Conservation (phyloP, 805 yeast genomes). For the Cyberlindnera xishuangbannaensis region DNA sequence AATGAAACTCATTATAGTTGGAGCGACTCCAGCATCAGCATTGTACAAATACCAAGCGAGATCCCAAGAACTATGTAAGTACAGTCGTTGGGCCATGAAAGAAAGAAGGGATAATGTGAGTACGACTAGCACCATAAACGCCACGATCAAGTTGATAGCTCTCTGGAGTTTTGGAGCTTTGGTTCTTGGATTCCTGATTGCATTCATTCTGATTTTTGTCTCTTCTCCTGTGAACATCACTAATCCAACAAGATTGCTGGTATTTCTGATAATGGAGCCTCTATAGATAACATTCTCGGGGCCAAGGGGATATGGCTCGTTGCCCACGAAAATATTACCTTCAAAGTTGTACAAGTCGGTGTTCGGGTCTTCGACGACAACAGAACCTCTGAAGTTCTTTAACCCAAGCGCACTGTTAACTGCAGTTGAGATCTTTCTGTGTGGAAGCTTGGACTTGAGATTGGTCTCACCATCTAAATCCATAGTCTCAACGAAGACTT, state of each 20-base stretch:
- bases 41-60: conserved; percentile 69
- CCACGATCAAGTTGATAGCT: conserved; percentile 75
- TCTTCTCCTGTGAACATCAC: conserved; percentile 95
- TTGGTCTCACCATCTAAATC: conserved; percentile 98
- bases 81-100: conserved; percentile 67
- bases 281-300: conserved; percentile 83
- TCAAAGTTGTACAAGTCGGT: conserved; percentile 86
- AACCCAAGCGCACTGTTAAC: conserved; percentile 47
- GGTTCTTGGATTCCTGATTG: conserved; percentile 79
- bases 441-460: conserved; percentile 68
- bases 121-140: conserved; percentile 84
- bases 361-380: conserved; percentile 88
- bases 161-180: conserved; percentile 91
- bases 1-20: conserved; percentile 91
- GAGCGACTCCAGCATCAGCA: conserved; percentile 76
- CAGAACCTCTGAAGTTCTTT: conserved; percentile 41
- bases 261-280: conserved; percentile 86
- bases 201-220: conserved; percentile 92
- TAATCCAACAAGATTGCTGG: conserved; percentile 65
- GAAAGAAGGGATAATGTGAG: conserved; percentile 69
- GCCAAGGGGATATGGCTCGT: conserved; percentile 52
- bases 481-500: conserved; percentile 86
- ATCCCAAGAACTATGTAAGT: conserved; percentile 34
- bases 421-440: conserved; percentile 49
- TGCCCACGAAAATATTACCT: conserved; percentile 51